A percentile compares a stretch with the other conserved stretches of the same genome.
phyloP scores from a whole-genome alignment of 176 grass and related monocot genomes.

The Otatea glauca region DNA sequence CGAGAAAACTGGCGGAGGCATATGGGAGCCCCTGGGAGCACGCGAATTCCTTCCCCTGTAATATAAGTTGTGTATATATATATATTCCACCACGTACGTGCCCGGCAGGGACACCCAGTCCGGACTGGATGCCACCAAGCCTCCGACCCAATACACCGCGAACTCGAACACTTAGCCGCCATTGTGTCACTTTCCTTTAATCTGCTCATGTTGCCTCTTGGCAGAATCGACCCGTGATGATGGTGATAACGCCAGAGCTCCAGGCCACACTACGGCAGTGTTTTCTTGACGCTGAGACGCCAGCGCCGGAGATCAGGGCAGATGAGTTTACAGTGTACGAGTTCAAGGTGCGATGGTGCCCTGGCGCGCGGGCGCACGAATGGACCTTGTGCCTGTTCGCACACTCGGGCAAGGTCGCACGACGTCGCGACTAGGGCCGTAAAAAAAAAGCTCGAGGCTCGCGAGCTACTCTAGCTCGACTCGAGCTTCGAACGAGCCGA shows the following conservation, averaged over 20 bases:
- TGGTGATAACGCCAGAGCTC: constrained; percentile 38
- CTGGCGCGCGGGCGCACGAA: constrained; percentile 62
- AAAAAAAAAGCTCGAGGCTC: no score
- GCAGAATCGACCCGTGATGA: no score
- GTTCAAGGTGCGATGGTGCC: constrained; percentile 81
- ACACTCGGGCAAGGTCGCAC: constrained; percentile 76
- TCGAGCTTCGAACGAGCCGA: no score
- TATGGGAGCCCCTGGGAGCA: no score
- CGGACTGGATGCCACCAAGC: no score
- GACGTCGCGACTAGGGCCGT: constrained; percentile 46
- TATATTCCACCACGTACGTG: neutral
- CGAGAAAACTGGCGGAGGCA: no score
- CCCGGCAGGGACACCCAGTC: neutral
- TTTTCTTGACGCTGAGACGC: constrained; percentile 5
- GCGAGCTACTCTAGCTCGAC: no score
- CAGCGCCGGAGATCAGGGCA: neutral
- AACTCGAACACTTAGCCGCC: neutral
- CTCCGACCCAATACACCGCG: neutral
- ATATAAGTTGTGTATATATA: no score
- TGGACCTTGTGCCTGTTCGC: constrained; percentile 89
- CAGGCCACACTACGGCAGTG: constrained; percentile 45
- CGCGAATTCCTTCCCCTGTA: no score
- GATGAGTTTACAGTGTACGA: constrained; percentile 81
- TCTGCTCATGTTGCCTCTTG: neutral
- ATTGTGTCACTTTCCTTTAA: neutral